phyloP scores from a whole-genome alignment of 106 monocot genomes.

The Dioscorea dumetorum region DNA sequence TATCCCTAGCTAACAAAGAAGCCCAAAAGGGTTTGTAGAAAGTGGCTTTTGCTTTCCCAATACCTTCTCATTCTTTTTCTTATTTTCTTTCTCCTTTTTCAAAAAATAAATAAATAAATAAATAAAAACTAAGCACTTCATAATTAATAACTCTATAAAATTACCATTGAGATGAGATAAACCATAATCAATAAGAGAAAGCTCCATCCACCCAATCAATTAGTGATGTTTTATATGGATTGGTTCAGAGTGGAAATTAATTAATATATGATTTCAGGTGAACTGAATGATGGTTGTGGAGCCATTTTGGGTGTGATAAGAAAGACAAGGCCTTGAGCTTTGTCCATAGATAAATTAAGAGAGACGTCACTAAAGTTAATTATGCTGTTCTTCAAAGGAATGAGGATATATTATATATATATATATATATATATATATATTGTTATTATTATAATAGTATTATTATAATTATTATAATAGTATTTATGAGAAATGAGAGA shows the following conservation, averaged over 20 bases:
- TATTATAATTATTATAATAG: slow-evolving; percentile 11
- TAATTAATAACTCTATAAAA: too few relatives aligned
- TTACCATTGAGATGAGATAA: neutral
- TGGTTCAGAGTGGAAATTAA: neutral
- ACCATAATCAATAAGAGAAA: neutral
- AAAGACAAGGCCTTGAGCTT: slow-evolving; percentile 28
- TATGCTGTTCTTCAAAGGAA: slow-evolving; percentile 18
- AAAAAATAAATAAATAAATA: neutral
- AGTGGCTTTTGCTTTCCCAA: neutral
- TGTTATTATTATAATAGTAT: too few relatives aligned
- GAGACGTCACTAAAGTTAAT: slow-evolving; percentile 31
- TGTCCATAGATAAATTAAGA: slow-evolving; percentile 25
- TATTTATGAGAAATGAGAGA: slow-evolving; percentile 10
- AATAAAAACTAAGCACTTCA: too few relatives aligned
- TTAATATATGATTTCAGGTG: neutral
- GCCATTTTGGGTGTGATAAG: slow-evolving; percentile 9
- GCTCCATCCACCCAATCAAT: too few relatives aligned
- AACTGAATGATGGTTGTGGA: neutral
- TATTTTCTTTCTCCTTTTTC: neutral
- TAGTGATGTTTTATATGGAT: neutral
- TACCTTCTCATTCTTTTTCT: neutral
- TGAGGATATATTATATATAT: neutral
- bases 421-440: neutral
- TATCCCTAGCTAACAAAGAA: neutral
- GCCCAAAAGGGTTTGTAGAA: slow-evolving; percentile 2